Conservation (phyloP, 2,329 filamentous ascomycete species). For the Trichoderma aggressivum region DNA sequence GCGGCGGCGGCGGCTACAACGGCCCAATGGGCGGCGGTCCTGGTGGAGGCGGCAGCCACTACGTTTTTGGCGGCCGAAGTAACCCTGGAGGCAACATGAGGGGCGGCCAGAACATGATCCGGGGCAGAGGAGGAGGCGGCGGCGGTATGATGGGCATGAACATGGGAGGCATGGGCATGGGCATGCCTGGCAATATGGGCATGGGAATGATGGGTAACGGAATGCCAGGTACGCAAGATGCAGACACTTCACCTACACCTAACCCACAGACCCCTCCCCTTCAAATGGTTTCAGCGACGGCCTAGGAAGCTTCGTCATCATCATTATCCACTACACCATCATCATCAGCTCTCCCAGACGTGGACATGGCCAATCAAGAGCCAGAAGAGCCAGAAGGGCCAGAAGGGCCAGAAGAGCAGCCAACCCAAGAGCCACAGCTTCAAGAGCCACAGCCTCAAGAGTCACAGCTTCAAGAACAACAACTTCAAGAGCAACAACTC, state of each 20-base stretch:
- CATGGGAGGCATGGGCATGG: constrained; percentile 50
- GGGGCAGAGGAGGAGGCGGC: constrained; percentile 48
- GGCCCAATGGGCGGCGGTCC: constrained; percentile 48
- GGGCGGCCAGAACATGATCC: constrained; percentile 48
- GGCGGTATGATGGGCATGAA: constrained; percentile 52
- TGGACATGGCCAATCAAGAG: not conserved
- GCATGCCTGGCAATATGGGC: constrained; percentile 57
- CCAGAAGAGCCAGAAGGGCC: too few relatives aligned
- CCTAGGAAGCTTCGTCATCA: constrained; percentile 1
- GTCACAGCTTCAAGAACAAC: not conserved
- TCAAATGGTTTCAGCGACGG: not conserved
- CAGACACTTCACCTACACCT: not conserved
- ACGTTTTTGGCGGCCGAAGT: constrained; percentile 48
- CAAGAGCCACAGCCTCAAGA: not conserved
- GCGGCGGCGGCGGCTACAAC: constrained; percentile 41
- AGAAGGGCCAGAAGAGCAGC: not conserved
- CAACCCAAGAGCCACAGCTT: not conserved
- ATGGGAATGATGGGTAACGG: constrained; percentile 47
- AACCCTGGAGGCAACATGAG: constrained; percentile 40
- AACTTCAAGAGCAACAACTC: not conserved
- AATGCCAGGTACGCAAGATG: constrained; percentile 34
- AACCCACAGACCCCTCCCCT: constrained; percentile 18
- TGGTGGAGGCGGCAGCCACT: constrained; percentile 46
- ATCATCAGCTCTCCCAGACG: not conserved
- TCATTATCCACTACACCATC: not conserved